These are phyloP conservation scores for Leishmania arabica DNA, from an alignment of 208 protist genomes.

Conservation along the genomic window DNA sequence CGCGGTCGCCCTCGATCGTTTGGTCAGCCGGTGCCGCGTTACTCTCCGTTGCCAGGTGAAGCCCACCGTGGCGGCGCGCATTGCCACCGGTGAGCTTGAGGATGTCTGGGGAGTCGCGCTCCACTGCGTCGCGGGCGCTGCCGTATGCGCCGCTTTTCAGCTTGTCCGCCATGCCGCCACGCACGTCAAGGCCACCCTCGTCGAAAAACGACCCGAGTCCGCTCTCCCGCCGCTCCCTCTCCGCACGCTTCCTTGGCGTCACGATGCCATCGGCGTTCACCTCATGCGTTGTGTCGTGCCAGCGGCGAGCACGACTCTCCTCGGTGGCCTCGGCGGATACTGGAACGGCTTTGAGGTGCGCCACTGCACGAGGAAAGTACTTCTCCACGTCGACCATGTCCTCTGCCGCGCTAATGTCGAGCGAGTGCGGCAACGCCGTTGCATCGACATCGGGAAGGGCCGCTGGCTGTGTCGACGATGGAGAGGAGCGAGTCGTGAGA, in stretches of 20 bases:
- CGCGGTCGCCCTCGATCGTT: constrained; percentile 63
- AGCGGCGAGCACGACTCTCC: constrained; percentile 36
- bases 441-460: neutral
- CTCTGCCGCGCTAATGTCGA: constrained; percentile 52
- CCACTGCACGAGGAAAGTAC: constrained; percentile 68
- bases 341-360: constrained; percentile 57
- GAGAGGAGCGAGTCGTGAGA: neutral
- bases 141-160: constrained; percentile 17
- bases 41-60: constrained; percentile 47
- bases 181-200: constrained; percentile 78
- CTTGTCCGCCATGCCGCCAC: constrained; percentile 33
- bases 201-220: constrained; percentile 69
- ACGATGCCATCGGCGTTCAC: constrained; percentile 60
- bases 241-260: constrained; percentile 13
- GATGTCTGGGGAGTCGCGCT: constrained; percentile 68
- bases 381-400: constrained; percentile 64
- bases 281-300: constrained; percentile 58
- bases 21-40: constrained; percentile 74
- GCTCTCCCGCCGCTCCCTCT: constrained; percentile 23
- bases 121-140: constrained; percentile 10
- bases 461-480: neutral
- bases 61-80: constrained; percentile 46
- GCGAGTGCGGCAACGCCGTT: constrained; percentile 34
- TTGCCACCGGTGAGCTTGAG: constrained; percentile 73
- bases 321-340: constrained; percentile 30